Percentiles rank a stretch among this genome's conserved stretches.
These are phyloP conservation scores for Neurospora sp. DNA, from an alignment of 495 filamentous ascomycete genomes.

Conservation along the genomic window DNA sequence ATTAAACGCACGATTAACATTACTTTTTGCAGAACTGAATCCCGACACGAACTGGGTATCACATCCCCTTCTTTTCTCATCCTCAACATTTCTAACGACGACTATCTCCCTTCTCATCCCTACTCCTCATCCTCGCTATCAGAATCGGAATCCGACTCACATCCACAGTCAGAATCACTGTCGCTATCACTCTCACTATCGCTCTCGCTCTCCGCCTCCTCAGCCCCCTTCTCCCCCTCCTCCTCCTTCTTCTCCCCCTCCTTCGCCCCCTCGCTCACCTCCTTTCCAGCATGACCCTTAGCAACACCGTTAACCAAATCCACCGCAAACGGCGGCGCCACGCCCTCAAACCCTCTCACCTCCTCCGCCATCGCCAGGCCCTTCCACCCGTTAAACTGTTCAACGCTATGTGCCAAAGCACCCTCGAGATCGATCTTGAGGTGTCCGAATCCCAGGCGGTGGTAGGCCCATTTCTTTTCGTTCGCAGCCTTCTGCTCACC, in stretches of 20 bases:
- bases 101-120: background rate
- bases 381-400: background rate
- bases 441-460: background rate
- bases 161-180: background rate
- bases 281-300: background rate
- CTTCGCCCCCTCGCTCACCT: background rate
- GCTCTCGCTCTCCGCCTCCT: background rate
- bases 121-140: background rate
- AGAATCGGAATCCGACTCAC: background rate
- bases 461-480: background rate
- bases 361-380: background rate
- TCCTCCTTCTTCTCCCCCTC: background rate
- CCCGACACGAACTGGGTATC: background rate
- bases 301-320: background rate
- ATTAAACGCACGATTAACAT: background rate
- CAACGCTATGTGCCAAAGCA: background rate
- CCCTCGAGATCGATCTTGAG: background rate
- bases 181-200: background rate
- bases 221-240: background rate
- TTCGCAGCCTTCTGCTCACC: background rate
- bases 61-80: background rate
- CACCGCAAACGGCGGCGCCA: background rate
- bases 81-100: background rate
- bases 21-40: background rate
- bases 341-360: background rate